Evolutionary conservation across 805 yeast species (phyloP).

Genomic region (Maudiozyma barnettii): DNA sequence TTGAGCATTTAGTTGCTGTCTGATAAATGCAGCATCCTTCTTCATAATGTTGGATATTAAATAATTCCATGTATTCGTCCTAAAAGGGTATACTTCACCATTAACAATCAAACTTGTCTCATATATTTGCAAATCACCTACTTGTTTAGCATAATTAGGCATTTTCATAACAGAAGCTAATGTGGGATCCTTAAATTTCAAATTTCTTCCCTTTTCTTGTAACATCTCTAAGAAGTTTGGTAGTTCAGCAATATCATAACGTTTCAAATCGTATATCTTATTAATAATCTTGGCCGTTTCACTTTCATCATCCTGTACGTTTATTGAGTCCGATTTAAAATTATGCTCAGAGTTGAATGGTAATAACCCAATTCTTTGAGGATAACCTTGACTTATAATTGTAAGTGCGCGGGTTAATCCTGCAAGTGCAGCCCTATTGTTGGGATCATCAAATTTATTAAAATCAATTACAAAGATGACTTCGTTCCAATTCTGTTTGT

Average conservation of each 20-base stretch:
- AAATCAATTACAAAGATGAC: conserved; percentile 60
- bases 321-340: too few relatives aligned
- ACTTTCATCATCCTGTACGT: not conserved
- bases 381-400: conserved; percentile 44
- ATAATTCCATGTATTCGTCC: conserved; percentile 43
- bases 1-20: conserved; percentile 12
- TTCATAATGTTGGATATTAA: conserved; percentile 43
- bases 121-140: conserved; percentile 33
- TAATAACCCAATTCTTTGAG: conserved; percentile 77
- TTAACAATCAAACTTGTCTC: conserved; percentile 54
- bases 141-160: conserved; percentile 22
- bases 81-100: conserved; percentile 55
- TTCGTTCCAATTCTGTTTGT: conserved; percentile 67
- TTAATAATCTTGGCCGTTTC: conserved; percentile 7
- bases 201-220: conserved; percentile 6
- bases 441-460: conserved; percentile 26
- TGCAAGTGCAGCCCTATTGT: conserved; percentile 34
- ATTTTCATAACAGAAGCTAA: not conserved
- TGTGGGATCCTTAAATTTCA: conserved; percentile 1
- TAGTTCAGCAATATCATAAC: conserved; percentile 7
- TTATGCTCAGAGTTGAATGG: conserved; percentile 37
- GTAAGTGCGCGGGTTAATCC: conserved; percentile 42
- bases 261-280: conserved; percentile 20
- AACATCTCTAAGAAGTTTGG: conserved; percentile 15
- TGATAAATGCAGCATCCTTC: conserved; percentile 38